Base-by-base conservation (phyloP, 2,329 filamentous ascomycete species). In the Fonsecaea multimorphosa region DNA sequence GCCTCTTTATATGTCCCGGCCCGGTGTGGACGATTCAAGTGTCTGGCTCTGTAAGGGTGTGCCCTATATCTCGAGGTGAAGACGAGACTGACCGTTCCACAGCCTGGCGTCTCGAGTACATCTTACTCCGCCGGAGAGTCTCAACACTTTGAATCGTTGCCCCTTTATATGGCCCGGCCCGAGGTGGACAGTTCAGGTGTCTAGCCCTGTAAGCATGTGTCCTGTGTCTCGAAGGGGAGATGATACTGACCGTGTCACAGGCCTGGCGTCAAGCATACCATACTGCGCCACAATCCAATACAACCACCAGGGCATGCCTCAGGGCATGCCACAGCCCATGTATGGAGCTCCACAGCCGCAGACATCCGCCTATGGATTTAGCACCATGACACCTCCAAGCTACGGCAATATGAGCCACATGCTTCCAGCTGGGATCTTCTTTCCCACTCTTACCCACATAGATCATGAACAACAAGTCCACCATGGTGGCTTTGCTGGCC, bases 341-440 rank as follows among this genome's bases (percentile, higher is more conserved):
- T 65, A 64, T 54, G 52, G 19, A 22, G 58, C 63, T n/a, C 52
- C 49, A 5, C 57, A 61, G 14, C 56, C 40, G 19, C 56, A 58
- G 36, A 19, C 56, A 24, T 22, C 34, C 19, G 29, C 38, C 22
- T 46, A 44, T 19, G 44, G 44, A 16, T 59, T 51, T 27, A 44
- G 40, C 29, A 59, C 63, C 7, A 36, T 52, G 29, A 66, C 64
- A 14, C 64, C 64, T 27, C 64, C 64, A 12, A 40, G 44, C 40
- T 31, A 32, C 24, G 5, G 24, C 19, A 34, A 31, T n/a, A 34
- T 64, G 53, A 60, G 58, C 27, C 44, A 58, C 22, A 62, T 65
- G 61, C 31, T 63, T 7, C 55, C 65, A 38, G 34, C 55, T 31
- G 65, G 61, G 11, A 58, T 65, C 9, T 64, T 62, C 49, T 58